Base-by-base conservation (phyloP, 2,329 filamentous ascomycete genomes). In the Botrytis fabae region DNA sequence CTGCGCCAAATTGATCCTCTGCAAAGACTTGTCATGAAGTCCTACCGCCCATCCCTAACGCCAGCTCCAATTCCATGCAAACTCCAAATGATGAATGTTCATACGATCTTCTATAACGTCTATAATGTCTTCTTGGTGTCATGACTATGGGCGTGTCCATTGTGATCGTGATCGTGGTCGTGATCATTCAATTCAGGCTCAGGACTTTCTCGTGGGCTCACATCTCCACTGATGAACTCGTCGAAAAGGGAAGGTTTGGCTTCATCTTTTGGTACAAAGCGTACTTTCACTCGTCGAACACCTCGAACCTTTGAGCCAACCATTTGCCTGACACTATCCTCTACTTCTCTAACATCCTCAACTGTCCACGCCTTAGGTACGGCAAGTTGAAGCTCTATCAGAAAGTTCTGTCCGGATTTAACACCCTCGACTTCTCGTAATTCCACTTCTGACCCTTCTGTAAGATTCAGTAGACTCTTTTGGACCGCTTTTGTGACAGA, bases 321-420 rank as follows among this genome's bases (percentile, higher is more conserved):
- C 73, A 87, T 87, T 62, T 90, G 87, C 74, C 96, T 89, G 51
- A 98, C 87, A 4, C 86, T 84, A 51, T 92, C 88, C 82, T 99
- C 96, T 22, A 97, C 85, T 25, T 87, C 84, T 54, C 89, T 86
- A 12, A 91, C 88, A 71, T 92, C 88, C 70, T 90, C 88, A 9
- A 99, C 85, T 0, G 92, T 92, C 92, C 93, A 97, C 48, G 85
- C 84, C 35, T 86, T 88, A 0, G 95, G 94, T 25, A 97, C 93
- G 2, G 89, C 92, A 75, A 98, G 83, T 81, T 97, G 95, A 12
- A 99, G 82, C 78, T 98, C 96, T 78, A 98, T 91, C 44, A 98
- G 86, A 81, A 97, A 98, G 84, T 98, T 99, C 82, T 98, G 96
- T 44, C 96, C 96, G 5, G 94, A 96, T 84, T 99, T 99, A 83